Percentiles rank a stretch among this genome's conserved stretches.
phyloP scores from a whole-genome alignment of 1,284 basidiomycete genomes.

The Cerioporus squamosus region DNA sequence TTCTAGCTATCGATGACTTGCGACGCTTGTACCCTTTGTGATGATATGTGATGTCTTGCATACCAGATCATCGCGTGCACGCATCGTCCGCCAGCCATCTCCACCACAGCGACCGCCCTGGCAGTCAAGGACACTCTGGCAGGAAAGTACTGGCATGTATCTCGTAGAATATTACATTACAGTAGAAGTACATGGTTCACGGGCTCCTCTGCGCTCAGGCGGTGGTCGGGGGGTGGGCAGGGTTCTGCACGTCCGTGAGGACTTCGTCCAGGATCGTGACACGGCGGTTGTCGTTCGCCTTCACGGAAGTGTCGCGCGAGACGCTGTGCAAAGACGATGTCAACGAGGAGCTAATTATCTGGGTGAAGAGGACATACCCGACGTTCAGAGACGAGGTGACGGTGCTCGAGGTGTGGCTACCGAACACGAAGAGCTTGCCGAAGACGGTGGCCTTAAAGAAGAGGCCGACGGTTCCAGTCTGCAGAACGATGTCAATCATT shows the following conservation, averaged over 20 bases:
- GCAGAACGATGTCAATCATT: neutral
- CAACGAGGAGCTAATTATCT: neutral
- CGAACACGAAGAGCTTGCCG: conserved; percentile 28
- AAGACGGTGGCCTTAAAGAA: conserved; percentile 31
- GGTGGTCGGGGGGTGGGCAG: conserved; percentile 1
- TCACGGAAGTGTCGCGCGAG: conserved; percentile 23
- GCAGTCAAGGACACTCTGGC: no score
- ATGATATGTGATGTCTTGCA: neutral
- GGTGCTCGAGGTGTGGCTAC: conserved; percentile 24
- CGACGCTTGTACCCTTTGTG: neutral
- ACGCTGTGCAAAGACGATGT: conserved; percentile 15
- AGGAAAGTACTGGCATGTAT: no score
- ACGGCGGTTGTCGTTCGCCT: conserved; percentile 27
- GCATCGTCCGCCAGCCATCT: neutral
- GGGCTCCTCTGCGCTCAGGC: neutral
- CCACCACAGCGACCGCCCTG: neutral
- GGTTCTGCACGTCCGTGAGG: conserved; percentile 13
- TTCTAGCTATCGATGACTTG: conserved; percentile 1
- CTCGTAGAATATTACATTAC: no score
- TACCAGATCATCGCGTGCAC: neutral
- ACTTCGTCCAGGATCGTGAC: conserved; percentile 28
- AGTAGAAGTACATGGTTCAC: neutral
- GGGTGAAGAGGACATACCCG: conserved; percentile 23
- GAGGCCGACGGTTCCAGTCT: conserved; percentile 33
- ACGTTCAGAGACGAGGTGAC: conserved; percentile 34